Conservation (phyloP, 2,329 filamentous ascomycete species). For the Metarhizium humberi region DNA sequence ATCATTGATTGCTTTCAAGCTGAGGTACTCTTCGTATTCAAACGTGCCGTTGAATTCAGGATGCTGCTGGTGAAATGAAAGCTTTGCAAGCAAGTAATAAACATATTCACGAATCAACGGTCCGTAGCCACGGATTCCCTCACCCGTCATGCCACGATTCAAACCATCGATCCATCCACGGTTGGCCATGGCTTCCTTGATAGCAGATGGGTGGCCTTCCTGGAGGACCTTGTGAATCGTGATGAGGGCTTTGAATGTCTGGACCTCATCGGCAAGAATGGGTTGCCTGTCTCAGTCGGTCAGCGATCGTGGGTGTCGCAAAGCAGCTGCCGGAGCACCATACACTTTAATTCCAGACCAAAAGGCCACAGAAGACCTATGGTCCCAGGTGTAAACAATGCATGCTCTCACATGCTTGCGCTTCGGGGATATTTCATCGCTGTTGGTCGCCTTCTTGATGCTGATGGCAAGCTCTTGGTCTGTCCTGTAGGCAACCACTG, state of each 20-base stretch:
- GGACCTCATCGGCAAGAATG: constrained; percentile 95
- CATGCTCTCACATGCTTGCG: constrained; percentile 94
- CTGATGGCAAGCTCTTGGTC: constrained; percentile 61
- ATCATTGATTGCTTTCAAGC: constrained; percentile 94
- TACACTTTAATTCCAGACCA: constrained; percentile 99
- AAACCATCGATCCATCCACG: constrained; percentile 88
- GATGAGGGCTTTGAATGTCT: constrained; percentile 97
- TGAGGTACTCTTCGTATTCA: constrained; percentile 98
- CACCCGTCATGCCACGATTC: constrained; percentile 70
- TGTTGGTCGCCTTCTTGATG: constrained; percentile 61
- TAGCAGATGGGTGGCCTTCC: constrained; percentile 81
- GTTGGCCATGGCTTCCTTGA: constrained; percentile 84
- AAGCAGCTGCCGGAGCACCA: constrained; percentile 25
- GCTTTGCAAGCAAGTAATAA: constrained; percentile 86
- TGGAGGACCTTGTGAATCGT: constrained; percentile 96
- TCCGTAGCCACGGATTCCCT: constrained; percentile 82
- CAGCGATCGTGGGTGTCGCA: not conserved
- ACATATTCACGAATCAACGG: constrained; percentile 95
- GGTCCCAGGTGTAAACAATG: constrained; percentile 99
- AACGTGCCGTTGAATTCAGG: constrained; percentile 98
- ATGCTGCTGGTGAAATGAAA: constrained; percentile 93
- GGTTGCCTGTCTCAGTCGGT: constrained; percentile 57
- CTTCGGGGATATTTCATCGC: constrained; percentile 59
- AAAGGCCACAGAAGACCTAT: constrained; percentile 89
- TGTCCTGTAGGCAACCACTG: constrained; percentile 34